Percentiles rank a stretch among this genome's conserved stretches.
phyloP scores from a whole-genome alignment of 441 rosid species.

The Aquilaria agallochum region DNA sequence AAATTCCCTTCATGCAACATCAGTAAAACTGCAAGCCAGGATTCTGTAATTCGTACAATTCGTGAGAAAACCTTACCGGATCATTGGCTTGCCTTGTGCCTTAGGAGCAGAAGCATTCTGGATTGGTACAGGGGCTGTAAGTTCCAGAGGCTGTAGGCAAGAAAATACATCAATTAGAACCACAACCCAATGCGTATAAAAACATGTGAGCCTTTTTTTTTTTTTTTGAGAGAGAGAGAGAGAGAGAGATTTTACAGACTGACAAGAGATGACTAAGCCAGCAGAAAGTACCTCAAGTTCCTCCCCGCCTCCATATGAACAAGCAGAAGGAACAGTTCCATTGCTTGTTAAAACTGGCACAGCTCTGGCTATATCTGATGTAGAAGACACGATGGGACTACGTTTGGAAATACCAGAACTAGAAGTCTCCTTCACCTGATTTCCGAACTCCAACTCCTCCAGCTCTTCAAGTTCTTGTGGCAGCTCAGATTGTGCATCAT shows the following conservation, averaged over 20 bases:
- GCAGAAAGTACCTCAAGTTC: conserved; percentile 79
- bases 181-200: background rate
- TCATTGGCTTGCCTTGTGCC: conserved; percentile 60
- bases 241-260: too few relatives aligned
- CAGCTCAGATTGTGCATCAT: conserved; percentile 38
- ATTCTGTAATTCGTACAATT: too few relatives aligned
- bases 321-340: conserved; percentile 32
- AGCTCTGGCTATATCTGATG: conserved; percentile 17
- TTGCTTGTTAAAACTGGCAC: conserved; percentile 21
- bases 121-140: conserved; percentile 28
- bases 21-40: background rate
- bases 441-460: conserved; percentile 44
- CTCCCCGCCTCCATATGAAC: conserved; percentile 41
- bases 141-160: conserved; percentile 52
- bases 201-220: conserved; percentile 1
- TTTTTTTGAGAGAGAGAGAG: background rate
- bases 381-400: conserved; percentile 25
- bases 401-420: conserved; percentile 19
- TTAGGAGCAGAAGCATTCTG: conserved; percentile 36
- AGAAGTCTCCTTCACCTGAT: conserved; percentile 29
- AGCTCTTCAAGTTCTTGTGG: conserved; percentile 72
- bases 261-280: background rate
- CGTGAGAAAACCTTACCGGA: conserved; percentile 40
- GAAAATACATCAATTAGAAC: conserved; percentile 11
- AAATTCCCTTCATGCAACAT: background rate